Evolutionary conservation across 352 stramenopile genomes (phyloP), one percentile per base, ranked within the genome.

Genomic region (Pythium sukuiense): DNA sequence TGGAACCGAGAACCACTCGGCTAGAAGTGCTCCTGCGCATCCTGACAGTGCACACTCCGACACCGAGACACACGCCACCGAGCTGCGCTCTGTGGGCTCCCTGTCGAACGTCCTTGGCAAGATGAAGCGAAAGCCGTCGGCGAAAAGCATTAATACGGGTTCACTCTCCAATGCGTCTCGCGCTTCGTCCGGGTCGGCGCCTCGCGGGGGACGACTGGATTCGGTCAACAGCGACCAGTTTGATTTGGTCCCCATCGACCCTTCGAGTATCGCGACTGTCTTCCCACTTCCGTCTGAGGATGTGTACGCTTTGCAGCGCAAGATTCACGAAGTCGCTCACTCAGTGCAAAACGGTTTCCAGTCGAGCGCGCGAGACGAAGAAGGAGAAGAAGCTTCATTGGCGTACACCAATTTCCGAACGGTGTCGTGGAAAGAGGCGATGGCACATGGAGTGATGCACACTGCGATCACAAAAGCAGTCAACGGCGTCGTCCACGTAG

Each of bases 211-310:
- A 27, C 30, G 67, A n/a, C 52, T 67, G 5, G 62, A 69, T 2
- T 70, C 67, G 11, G 26, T 67, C n/a, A 59, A 29, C n/a, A 62
- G 39, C 32, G 50, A 63, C 0, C 49, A 59, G 14, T 62, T 61
- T 8, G 83, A 89, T 18, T 46, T 91, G 26, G 65, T 81, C 0
- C 79, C 81, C 0, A 74, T 92, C 18, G 80, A 90, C 5, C 82
- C 85, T 6, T 66, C 81, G 20, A 85, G 76, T 27, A 89, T 93
- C 53, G 87, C 82, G 6, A 89, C 83, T 0, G 78, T 93, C 7
- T 93, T 93, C 58, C 85, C 84, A n/a, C 39, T 93, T 20, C 84
- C 84, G 18, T 88, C 80, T 1, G 81, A 89, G 55, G 84, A 93
- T 49, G 76, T 87, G 2, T 90, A 88, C 27, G 82, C 79, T 2